These are phyloP conservation scores for Asterionellopsis glacialis DNA, from an alignment of 108 stramenopile genomes.

Conservation along the genomic window DNA sequence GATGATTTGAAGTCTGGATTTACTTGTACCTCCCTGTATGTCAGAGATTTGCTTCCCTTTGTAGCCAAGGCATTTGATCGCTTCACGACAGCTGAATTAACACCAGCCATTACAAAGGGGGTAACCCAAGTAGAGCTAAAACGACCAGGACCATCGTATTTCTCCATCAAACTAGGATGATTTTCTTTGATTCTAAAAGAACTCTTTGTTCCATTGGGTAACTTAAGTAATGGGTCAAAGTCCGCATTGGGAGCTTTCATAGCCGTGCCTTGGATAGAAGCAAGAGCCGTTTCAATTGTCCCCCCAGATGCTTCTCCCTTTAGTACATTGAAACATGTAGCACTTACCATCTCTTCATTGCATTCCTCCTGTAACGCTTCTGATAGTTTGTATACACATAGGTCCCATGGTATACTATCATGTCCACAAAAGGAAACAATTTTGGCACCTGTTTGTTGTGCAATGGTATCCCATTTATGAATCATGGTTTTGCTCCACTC, in stretches of 20 bases:
- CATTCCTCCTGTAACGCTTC: conserved; percentile 26
- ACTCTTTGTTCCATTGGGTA: conserved; percentile 35
- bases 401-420: conserved; percentile 90
- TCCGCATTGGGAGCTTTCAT: conserved; percentile 7
- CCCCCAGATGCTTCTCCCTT: conserved; percentile 51
- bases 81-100: conserved; percentile 59
- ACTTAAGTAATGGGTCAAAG: conserved; percentile 31
- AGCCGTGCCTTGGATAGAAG: conserved; percentile 13
- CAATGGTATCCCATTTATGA: conserved; percentile 41
- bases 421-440: conserved; percentile 79
- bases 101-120: conserved; percentile 60
- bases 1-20: conserved; percentile 36
- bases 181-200: conserved; percentile 7
- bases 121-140: neutral
- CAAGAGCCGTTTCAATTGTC: conserved; percentile 36
- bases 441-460: conserved; percentile 62
- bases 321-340: conserved; percentile 50
- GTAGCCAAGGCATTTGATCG: conserved; percentile 53
- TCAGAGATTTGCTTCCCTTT: conserved; percentile 16
- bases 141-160: conserved; percentile 8
- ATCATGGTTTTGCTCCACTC: conserved; percentile 84
- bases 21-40: conserved; percentile 49
- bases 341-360: conserved; percentile 25
- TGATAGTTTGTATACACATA: conserved; percentile 41
- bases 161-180: conserved; percentile 15